Percentiles rank a stretch among this genome's conserved stretches.
These are phyloP conservation scores for Leccinum variabile DNA, from an alignment of 1,284 basidiomycete genomes.

Conservation along the genomic window DNA sequence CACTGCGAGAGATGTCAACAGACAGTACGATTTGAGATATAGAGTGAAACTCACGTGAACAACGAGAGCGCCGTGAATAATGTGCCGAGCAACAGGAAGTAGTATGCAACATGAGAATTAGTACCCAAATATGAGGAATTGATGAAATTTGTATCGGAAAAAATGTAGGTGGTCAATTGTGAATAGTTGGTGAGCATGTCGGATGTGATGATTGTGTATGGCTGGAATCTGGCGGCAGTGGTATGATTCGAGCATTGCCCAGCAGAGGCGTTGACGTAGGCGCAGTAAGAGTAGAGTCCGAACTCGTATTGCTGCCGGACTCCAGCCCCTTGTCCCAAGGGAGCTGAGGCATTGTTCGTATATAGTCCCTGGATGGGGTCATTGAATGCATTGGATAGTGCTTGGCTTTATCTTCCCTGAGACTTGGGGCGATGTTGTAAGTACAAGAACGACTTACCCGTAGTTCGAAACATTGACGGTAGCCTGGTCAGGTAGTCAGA, in stretches of 20 bases:
- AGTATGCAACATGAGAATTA: conserved; percentile 69
- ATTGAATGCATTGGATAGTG: conserved; percentile 49
- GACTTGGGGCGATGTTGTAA: conserved; percentile 11
- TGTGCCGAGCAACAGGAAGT: conserved; percentile 71
- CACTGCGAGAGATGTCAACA: conserved; percentile 42
- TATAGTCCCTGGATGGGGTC: conserved; percentile 68
- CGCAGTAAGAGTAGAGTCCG: conserved; percentile 77
- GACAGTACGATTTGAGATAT: conserved; percentile 6
- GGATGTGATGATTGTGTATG: conserved; percentile 56
- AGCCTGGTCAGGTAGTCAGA: conserved; percentile 46
- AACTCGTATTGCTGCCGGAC: conserved; percentile 72
- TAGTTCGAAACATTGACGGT: conserved; percentile 68
- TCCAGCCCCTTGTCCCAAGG: conserved; percentile 56
- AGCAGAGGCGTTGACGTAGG: conserved; percentile 55
- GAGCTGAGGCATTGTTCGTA: conserved; percentile 61
- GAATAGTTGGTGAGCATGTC: conserved; percentile 70
- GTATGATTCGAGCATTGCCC: conserved; percentile 68
- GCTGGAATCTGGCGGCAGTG: conserved; percentile 57
- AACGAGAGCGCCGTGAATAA: conserved; percentile 64
- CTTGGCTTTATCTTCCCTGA: conserved; percentile 41
- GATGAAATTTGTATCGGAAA: conserved; percentile 54
- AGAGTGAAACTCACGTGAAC: conserved; percentile 45
- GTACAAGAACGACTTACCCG: conserved; percentile 46
- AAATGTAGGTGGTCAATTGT: conserved; percentile 53
- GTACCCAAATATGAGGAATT: conserved; percentile 62